Evolutionary conservation across 441 rosid species (phyloP), one percentile per base, ranked within the genome.

Genomic region (Erodium chrysanthum): DNA sequence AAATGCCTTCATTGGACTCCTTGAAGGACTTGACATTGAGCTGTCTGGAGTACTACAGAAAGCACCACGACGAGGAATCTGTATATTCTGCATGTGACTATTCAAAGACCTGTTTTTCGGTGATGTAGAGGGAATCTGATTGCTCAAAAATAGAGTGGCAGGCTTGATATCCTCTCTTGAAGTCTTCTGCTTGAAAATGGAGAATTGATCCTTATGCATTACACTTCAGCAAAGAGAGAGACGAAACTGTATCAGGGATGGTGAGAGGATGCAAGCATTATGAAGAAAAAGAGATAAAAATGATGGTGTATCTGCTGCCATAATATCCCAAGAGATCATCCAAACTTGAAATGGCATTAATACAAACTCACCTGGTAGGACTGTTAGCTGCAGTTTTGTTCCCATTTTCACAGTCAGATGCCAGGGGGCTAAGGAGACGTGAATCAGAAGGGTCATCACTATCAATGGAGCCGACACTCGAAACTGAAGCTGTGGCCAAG

Each of bases 1-100:
- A 76, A 80, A 86, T 4, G 84, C 85, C 74, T 95, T 85, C 78
- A 87, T 76, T 60, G 99, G 97, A 77, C 99, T 95, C 83, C 97
- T 86, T 11, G 96, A 90, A 76, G 99, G 99, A 84, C 99, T 95
- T 67, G 99, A 95, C 86, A 90, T 70, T 70, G 91, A 87, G 82
- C 97, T 91, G 71, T 95, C 97, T 23, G 95, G 91, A 73, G 97
- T 96, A 82, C 90, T 84, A 72, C 64, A 84, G 66, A 88, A 81
- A 37, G 81, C 84, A 68, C 86, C 84, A 7, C 78, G 82, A 65
- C 72, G 74, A 44, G 94, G 94, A 80, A 83, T 79, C 74, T 88
- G 96, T 74, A 95, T 48, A 77, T 81, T 87, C 67, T 82, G 91
- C 56, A 92, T 83, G 68, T 78, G 87, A 66, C 73, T 70, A 64